Base-by-base conservation (phyloP, 2,329 filamentous ascomycete species). In the Cordyceps cateniannulata region DNA sequence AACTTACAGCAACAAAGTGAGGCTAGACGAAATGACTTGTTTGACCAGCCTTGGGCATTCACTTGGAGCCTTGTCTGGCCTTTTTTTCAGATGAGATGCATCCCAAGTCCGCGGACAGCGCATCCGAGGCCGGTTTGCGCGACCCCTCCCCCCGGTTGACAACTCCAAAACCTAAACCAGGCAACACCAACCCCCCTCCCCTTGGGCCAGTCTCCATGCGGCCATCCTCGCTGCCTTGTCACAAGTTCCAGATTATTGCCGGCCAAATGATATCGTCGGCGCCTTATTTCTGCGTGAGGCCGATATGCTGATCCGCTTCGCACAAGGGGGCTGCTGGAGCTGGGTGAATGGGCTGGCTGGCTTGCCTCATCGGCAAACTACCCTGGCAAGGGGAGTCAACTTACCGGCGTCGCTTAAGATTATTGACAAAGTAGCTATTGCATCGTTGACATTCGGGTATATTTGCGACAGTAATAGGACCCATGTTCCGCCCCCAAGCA, bases 191-290 rank as follows among this genome's bases (percentile, higher is more conserved):
- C 50, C 12, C 51, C 24, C 7, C 12, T 12, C 29, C 35, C 12
- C 47, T 32, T 52, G 10, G 44, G 51, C 52, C 50, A 10, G 32
- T 32, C 18, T 44, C 14, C 27, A 49, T 61, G 59, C 52, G 59
- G 25, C 59, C 59, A 61, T 55, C 24, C 59, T 50, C 32, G 9
- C 52, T 61, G 52, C 42, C 45, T 42, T 35, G 52, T 61, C 52
- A 55, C 51, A 55, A 10, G 25, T 45, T 54, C 59, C 59, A 61
- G 59, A 42, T 61, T 61, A 61, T 61, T 61, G 25, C 59, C 59
- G 59, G 52, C 57, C 49, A 59, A 35, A 9, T 53, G 57, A 53
- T 52, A 59, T 59, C 57, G 25, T 52, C 12, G 38, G 47, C 27
- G 29, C 22, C 35, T 51, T n/a, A 25, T 16, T 50, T 3, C 7